Evolutionary conservation across 257 asterid genomes (phyloP), one percentile per base, ranked within the genome.

Genomic region (Solanum etuberosum): DNA sequence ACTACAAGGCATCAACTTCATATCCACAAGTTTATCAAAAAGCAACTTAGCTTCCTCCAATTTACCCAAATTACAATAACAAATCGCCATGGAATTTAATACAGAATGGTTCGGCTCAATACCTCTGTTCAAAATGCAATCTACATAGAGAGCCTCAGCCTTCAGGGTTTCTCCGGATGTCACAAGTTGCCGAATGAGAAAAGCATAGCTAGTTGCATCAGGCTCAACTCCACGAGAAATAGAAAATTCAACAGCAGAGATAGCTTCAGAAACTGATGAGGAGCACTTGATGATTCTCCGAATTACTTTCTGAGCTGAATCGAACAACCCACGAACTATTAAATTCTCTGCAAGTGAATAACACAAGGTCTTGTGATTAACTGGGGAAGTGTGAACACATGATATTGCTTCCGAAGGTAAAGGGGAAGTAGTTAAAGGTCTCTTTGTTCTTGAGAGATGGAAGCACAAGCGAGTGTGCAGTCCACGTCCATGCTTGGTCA

Each of bases 81-180:
- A 92, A 87, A 92, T 85, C 85, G 91, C 88, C 93, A 93, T 91
- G 5, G 96, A 89, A 91, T 93, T 91, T 88, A 94, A 87, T 77
- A 93, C 42, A 34, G 68, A 81, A 29, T 70, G 76, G 38, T 88
- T 90, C 6, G 88, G 89, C 29, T 86, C 83, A 38, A 91, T 87
- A 35, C 92, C 93, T 86, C 83, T 89, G 13, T 89, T 88, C 68
- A 88, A 90, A 84, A 90, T 32, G 76, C 54, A 85, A 81, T 90
- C 77, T 18, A 73, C 43, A 87, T 89, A 92, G 68, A 94, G 23
- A 27, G 88, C 85, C 89, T 93, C 94, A 6, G 92, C 96, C 91
- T 72, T 86, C 29, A 4, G 85, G 57, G 88, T 83, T 86, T 93
- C 91, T 59, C 92, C 92, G 51, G 86, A 90, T 83, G 81, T 80